These are phyloP conservation scores for Fusarium burgessii DNA, from an alignment of 2,329 filamentous ascomycete species.

Conservation along the genomic window DNA sequence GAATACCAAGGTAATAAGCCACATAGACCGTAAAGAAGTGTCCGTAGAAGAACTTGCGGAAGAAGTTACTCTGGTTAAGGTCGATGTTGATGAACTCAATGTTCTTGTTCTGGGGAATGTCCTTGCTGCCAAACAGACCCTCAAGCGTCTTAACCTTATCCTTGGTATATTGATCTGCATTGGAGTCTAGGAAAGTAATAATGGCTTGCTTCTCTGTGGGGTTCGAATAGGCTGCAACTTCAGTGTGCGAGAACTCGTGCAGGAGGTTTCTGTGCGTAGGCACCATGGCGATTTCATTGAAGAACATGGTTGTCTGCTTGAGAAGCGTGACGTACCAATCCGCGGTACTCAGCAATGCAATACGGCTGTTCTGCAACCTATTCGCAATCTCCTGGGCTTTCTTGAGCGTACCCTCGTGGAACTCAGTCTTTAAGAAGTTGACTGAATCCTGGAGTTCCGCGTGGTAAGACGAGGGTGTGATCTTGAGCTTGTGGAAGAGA, in stretches of 20 bases:
- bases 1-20: background rate
- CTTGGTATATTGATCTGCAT: background rate
- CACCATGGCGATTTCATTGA: constrained; percentile 3
- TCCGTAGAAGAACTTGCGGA: background rate
- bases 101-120: background rate
- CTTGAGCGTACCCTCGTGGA: background rate
- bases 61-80: background rate
- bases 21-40: background rate
- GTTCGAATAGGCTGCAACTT: background rate
- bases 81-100: constrained; percentile 1
- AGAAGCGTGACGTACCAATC: constrained; percentile 2
- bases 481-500: background rate
- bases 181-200: background rate
- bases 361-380: background rate
- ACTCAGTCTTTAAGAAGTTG: background rate
- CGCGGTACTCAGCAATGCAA: background rate
- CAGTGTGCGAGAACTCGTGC: background rate
- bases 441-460: background rate
- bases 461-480: background rate
- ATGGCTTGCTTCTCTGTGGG: background rate
- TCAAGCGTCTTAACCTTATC: background rate
- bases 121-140: background rate
- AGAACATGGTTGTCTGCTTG: background rate
- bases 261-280: background rate
- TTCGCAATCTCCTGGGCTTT: background rate